Evolutionary conservation across 768 basidiomycete species (phyloP), one percentile per base, ranked within the genome.

Genomic region (Boletales sp.): DNA sequence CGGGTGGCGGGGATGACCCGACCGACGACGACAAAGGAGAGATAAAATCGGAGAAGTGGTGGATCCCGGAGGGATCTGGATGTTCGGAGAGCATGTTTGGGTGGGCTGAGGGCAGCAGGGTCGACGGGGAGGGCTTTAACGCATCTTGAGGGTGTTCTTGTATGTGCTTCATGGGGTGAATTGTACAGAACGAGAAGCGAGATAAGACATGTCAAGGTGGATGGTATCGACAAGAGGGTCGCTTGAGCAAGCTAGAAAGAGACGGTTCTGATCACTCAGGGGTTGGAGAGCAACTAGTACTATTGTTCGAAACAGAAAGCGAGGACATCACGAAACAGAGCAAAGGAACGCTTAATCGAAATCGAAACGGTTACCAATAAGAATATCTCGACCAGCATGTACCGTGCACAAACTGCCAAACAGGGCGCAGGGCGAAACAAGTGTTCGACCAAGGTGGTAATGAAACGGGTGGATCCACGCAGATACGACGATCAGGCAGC

Each of bases 121-220:
- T 36, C 21, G 48, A 31, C 35, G 38, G 15, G 31, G 51, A 38
- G 34, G 56, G 18, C 12, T 53, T 58, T 51, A 57, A 57, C 41
- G 27, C 34, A 8, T 15, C 44, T 15, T 46, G 35, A 9, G 57
- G 24, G 24, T 3, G 3, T 24, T 24, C 63, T 58, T 54, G 53
- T 48, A 58, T 60, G 52, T 66, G 67, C 69, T 70, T 68, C 74
- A 76, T 77, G 69, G 54, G 37, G 56, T 39, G 47, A 61, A 59
- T 48, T 9, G 45, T n/a, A 57, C 61, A 31, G 47, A 62, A 57
- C 10, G 39, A 61, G 59, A 44, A 55, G 34, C n/a, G 47, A 59
- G 39, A 66, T 42, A 60, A 51, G 36, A 44, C 18, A 41, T 30
- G 21, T 21, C 24, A 24, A 24, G 24, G 24, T 24, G 24, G 24